phyloP scores from a whole-genome alignment of 768 basidiomycete species.

The Pleurotus ostreatus region DNA sequence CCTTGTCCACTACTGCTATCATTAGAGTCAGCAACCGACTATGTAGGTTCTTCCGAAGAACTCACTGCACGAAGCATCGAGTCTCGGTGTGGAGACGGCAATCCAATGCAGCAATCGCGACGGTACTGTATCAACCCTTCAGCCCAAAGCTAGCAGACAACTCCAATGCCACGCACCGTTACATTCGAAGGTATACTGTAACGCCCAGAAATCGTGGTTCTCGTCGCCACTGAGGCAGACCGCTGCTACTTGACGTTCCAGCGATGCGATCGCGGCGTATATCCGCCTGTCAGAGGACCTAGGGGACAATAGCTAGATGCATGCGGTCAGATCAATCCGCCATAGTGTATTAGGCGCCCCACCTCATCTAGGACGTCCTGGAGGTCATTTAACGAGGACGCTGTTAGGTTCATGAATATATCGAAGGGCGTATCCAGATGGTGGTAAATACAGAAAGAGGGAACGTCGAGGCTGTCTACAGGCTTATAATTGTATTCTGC shows the following conservation, averaged over 20 bases:
- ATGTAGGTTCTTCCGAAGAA: constrained; percentile 39
- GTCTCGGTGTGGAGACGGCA: constrained; percentile 37
- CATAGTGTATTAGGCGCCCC: neutral
- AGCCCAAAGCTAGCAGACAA: neutral
- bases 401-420: neutral
- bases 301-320: constrained; percentile 4
- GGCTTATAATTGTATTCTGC: too few relatives aligned
- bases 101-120: constrained; percentile 65
- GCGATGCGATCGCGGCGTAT: constrained; percentile 9
- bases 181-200: constrained; percentile 81
- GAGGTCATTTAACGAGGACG: neutral
- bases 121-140: constrained; percentile 46
- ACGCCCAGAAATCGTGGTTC: constrained; percentile 42
- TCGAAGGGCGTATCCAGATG: too few relatives aligned
- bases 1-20: constrained; percentile 40
- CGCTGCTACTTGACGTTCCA: constrained; percentile 53
- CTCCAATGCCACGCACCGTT: constrained; percentile 53
- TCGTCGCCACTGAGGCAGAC: constrained; percentile 41
- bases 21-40: constrained; percentile 12
- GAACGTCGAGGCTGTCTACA: too few relatives aligned
- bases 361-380: constrained; percentile 7
- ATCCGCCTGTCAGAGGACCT: constrained; percentile 7
- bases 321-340: neutral
- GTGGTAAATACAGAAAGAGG: neutral
- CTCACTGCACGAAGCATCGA: constrained; percentile 50